phyloP scores from a whole-genome alignment of 164 flowering plant species.

The Sedum album region DNA sequence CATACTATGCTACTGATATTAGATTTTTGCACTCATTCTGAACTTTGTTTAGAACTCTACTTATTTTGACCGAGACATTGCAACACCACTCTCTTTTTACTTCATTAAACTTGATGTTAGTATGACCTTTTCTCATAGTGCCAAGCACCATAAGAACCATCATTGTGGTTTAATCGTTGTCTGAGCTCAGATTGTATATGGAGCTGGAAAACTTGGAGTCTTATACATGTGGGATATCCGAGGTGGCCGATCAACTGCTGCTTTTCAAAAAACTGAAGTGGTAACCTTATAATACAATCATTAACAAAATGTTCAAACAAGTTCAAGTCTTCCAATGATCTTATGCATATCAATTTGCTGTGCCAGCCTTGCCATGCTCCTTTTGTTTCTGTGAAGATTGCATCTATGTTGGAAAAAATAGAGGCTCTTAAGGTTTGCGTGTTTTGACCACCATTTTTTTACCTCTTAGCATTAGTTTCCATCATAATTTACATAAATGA shows the following conservation, averaged over 20 bases:
- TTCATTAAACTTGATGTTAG: background rate
- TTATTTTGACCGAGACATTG: background rate
- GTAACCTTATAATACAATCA: constrained; percentile 20
- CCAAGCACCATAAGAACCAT: background rate
- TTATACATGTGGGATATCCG: constrained; percentile 89
- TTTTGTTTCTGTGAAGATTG: constrained; percentile 40
- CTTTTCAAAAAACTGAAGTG: constrained; percentile 67
- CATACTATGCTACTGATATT: background rate
- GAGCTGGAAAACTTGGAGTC: constrained; percentile 65
- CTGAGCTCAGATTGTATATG: constrained; percentile 54
- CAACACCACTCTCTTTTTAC: background rate
- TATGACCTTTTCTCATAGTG: background rate
- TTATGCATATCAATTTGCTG: background rate
- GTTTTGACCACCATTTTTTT: background rate
- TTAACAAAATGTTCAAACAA: background rate
- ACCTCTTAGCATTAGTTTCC: background rate
- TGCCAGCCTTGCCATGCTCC: constrained; percentile 54
- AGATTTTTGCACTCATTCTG: background rate
- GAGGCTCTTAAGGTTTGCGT: constrained; percentile 58
- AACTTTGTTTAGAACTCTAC: background rate
- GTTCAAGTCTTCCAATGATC: background rate
- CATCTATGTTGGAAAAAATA: constrained; percentile 58
- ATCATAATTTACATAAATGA: background rate
- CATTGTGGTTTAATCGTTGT: background rate
- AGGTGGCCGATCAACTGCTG: constrained; percentile 68